Percentiles rank a stretch among this genome's conserved stretches.
These are phyloP conservation scores for Aspergillus quadricinctus DNA, from an alignment of 2,329 filamentous ascomycete genomes.

Conservation along the genomic window DNA sequence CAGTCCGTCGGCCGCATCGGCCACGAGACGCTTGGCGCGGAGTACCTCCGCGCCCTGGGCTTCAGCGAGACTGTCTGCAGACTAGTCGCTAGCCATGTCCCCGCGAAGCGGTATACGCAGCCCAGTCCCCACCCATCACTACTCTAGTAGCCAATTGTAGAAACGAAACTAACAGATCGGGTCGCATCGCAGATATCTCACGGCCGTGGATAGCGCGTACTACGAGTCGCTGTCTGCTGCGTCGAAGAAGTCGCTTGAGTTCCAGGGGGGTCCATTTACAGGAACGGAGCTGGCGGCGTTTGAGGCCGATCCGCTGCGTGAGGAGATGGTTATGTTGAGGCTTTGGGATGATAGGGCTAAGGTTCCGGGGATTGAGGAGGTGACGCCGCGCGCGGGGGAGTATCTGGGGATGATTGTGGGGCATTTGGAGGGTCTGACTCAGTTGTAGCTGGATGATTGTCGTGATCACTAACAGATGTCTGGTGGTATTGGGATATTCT, in stretches of 20 bases:
- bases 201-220: conserved; percentile 29
- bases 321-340: conserved; percentile 34
- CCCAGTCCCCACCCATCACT: too few species aligned
- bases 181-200: conserved; percentile 29
- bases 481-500: background rate
- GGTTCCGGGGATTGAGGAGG: conserved; percentile 21
- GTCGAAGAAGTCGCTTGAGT: conserved; percentile 35
- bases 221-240: conserved; percentile 33
- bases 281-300: conserved; percentile 27
- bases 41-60: conserved; percentile 30
- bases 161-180: background rate
- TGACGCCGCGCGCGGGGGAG: conserved; percentile 21
- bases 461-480: background rate
- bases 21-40: conserved; percentile 37
- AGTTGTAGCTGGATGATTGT: background rate
- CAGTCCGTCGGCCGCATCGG: conserved; percentile 35
- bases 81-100: conserved; percentile 38
- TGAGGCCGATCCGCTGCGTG: conserved; percentile 27
- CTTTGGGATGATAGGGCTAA: conserved; percentile 39
- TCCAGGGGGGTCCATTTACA: conserved; percentile 36
- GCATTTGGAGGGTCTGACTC: conserved; percentile 24
- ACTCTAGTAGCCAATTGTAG: too few species aligned
- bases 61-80: conserved; percentile 35
- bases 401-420: conserved; percentile 25
- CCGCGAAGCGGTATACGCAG: conserved; percentile 28